phyloP scores from a whole-genome alignment of 2,329 filamentous ascomycete genomes.

The Talaromyces sp. region DNA sequence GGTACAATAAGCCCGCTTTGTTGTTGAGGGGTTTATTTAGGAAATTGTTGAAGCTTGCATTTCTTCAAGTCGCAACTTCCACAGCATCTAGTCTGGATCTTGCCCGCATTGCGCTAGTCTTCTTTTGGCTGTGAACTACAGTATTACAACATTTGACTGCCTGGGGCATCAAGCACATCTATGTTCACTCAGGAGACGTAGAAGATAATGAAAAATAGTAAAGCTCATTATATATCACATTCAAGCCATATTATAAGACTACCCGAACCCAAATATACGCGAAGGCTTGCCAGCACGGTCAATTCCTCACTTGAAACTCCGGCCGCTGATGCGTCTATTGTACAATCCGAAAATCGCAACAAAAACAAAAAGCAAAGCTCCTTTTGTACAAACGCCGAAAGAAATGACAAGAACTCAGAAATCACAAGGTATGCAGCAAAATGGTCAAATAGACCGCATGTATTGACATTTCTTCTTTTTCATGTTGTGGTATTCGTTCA shows the following conservation, averaged over 20 bases:
- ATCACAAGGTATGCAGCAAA: slow-evolving; percentile 7
- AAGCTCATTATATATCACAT: background rate
- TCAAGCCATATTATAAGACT: slow-evolving; percentile 1
- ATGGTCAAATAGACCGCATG: background rate
- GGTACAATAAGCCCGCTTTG: background rate
- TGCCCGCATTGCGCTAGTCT: slow-evolving; percentile 2
- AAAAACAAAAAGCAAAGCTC: background rate
- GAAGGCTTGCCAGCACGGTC: slow-evolving; percentile 9
- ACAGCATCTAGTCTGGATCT: background rate
- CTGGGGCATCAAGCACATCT: background rate
- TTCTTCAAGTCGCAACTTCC: background rate
- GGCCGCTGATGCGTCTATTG: slow-evolving; percentile 15
- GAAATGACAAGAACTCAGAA: slow-evolving; percentile 1
- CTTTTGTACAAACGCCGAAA: slow-evolving; percentile 2
- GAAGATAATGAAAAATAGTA: background rate
- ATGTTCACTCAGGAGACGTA: background rate
- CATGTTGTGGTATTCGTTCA: background rate
- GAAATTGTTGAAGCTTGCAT: background rate
- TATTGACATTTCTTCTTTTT: background rate
- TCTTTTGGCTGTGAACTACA: background rate
- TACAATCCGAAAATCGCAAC: background rate
- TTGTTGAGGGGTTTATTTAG: background rate
- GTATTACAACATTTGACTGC: background rate
- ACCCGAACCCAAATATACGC: slow-evolving; percentile 3
- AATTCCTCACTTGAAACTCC: slow-evolving; percentile 12